Evolutionary conservation across 495 filamentous ascomycete genomes (phyloP), one percentile per base, ranked within the genome.

Genomic region (Penicillium longicatenatum): DNA sequence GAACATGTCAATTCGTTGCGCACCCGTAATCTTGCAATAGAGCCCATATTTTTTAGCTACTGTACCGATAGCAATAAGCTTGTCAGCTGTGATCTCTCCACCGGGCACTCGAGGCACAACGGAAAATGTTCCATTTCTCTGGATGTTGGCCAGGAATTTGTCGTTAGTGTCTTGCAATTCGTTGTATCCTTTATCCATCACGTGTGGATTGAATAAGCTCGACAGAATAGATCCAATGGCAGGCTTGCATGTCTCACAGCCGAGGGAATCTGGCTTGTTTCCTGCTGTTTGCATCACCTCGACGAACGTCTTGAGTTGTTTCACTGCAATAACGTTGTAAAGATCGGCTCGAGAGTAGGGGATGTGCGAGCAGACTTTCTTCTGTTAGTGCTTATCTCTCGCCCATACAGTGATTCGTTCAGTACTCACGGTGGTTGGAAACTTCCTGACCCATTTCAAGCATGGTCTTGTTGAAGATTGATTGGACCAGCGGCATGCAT

Each of bases 151-250:
- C n/a, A 98, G 79, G 70, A 89, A 98, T 42, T 85, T 80, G 70
- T 98, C 93, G 65, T 98, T 97, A 21, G 93, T 98, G 51, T 98
- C 93, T 71, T 97, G 93, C 2, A 97, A 78, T 17, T 92, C 91
- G 65, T 92, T 87, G 24, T 85, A 72, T 0, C 84, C 78, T 54
- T 82, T 80, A 67, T 89, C 86, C 84, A 97, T 90, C 55, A 98
- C 79, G 63, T 96, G 89, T 46, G 85, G 83, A 66, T 98, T 98
- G 81, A 86, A 96, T 2, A 96, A 76, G 53, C 86, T 89, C 0
- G 93, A 80, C 44, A 96, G 84, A 57, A 98, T 96, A 37, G 89
- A 93, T 8, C 81, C 93, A 39, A 98, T 81, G 3, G 86, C 83
- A 1, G 93, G 93, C 71, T 97, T 97, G 79, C 93, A 98, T 1